A percentile compares a stretch with the other conserved stretches of the same genome.
Conservation (phyloP, 192 early-diverging fungal species). For the Umbelopsis sp. region DNA sequence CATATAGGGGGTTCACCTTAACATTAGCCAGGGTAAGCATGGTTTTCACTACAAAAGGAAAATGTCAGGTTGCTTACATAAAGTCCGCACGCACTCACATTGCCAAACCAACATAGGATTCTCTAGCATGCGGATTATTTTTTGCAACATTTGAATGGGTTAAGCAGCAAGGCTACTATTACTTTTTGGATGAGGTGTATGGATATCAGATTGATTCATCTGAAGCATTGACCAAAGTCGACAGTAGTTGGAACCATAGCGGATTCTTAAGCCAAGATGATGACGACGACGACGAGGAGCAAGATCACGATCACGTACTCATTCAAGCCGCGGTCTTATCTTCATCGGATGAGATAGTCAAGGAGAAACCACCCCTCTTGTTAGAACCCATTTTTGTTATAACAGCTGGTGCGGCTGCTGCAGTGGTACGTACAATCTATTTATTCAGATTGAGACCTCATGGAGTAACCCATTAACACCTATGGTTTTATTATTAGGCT, state of each 20-base stretch:
- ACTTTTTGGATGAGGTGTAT: conserved; percentile 55
- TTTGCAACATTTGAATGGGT: conserved; percentile 80
- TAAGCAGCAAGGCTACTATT: conserved; percentile 71
- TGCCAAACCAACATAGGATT: conserved; percentile 55
- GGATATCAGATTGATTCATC: conserved; percentile 43
- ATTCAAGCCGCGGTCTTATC: not conserved
- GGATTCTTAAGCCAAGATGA: conserved; percentile 9
- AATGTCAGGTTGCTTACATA: conserved; percentile 17
- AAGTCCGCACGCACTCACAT: not conserved
- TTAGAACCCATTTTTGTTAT: conserved; percentile 44
- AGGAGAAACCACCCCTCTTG: conserved; percentile 33
- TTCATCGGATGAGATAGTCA: not conserved
- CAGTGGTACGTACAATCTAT: conserved; percentile 25
- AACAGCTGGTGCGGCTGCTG: conserved; percentile 38
- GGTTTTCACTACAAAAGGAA: conserved; percentile 7
- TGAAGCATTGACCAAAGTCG: conserved; percentile 18
- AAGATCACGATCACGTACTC: not conserved
- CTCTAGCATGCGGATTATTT: conserved; percentile 70
- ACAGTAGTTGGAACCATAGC: conserved; percentile 22
- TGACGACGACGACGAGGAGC: not conserved
- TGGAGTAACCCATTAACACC: not conserved
- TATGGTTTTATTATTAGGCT: conserved; percentile 41
- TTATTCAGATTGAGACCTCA: not conserved
- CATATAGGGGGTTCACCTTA: conserved; percentile 56
- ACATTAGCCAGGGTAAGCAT: conserved; percentile 50